Evolutionary conservation across 2,329 filamentous ascomycete genomes (phyloP).

Genomic region (Alternaria angustiovoidea): DNA sequence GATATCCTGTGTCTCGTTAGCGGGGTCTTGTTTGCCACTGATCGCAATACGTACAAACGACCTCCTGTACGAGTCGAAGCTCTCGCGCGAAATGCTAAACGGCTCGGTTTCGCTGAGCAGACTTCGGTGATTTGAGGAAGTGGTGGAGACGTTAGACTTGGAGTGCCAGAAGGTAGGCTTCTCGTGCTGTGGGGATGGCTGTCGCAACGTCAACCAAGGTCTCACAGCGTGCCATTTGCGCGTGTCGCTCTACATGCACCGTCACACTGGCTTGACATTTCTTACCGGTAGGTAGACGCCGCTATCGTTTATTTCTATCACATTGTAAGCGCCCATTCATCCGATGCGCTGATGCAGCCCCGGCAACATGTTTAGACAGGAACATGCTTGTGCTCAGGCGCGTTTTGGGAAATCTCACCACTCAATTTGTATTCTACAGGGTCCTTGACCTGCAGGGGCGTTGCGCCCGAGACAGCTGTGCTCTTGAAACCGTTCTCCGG

Average conservation of each 20-base stretch:
- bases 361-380: conserved; percentile 1
- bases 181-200: conserved; percentile 85
- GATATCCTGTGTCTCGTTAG: conserved; percentile 74
- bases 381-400: conserved; percentile 9
- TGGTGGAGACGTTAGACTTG: conserved; percentile 57
- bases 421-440: conserved; percentile 62
- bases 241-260: conserved; percentile 8
- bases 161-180: conserved; percentile 80
- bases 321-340: conserved; percentile 36
- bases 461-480: conserved; percentile 46
- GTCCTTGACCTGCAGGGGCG: conserved; percentile 56
- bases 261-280: conserved; percentile 10
- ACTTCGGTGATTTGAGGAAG: conserved; percentile 66
- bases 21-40: conserved; percentile 12
- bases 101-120: conserved; percentile 85
- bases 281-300: conserved; percentile 92
- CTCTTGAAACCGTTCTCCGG: conserved; percentile 46
- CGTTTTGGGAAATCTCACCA: conserved; percentile 49
- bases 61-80: conserved; percentile 93
- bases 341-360: conserved; percentile 9
- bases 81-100: conserved; percentile 94
- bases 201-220: conserved; percentile 32
- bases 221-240: background rate
- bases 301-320: conserved; percentile 89
- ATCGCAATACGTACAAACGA: conserved; percentile 76